Base-by-base conservation (phyloP, 495 filamentous ascomycete species). In the Aspergillus panamensis region DNA sequence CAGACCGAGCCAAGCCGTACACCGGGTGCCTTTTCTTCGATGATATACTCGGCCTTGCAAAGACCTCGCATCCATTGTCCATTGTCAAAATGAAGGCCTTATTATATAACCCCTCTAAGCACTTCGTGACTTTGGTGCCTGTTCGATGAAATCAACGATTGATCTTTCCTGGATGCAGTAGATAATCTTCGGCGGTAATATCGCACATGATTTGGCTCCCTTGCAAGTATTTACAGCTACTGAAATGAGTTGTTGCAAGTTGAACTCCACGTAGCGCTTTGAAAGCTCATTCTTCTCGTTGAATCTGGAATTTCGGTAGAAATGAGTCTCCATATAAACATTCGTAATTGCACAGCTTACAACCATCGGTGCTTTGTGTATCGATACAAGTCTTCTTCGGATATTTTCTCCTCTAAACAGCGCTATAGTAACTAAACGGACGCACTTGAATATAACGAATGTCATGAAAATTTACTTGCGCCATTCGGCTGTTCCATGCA, bases 21-120 rank as follows among this genome's bases (percentile, higher is more conserved):
- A 8, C 74, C 74, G 8, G 64, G 55, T 9, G 69, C 67, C 52
- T 76, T 77, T 32, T 76, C 72, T 53, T 63, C 64, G 47, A 77
- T 70, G 48, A 76, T 76, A 63, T 73, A 76, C 48, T 76, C 71
- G 2, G 71, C 69, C 43, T 73, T 53, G 69, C 71, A 60, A 75
- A 55, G 17, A 75, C 62, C 43, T 75, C 72, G 6, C 35, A 19
- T 16, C 72, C 71, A 60, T 75, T 74, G 40, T 75, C 68, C 71
- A 77, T 73, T 53, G 51, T 74, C 51, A 76, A 62, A 13, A 73
- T 57, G 39, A 70, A 76, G 0, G 65, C 68, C 57, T 65, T 65
- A 58, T 73, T 73, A 43, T 67, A 53, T 43, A 68, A 51, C 2
- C 73, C 73, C 59, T 76, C 70, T 4, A 44, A 33, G 59, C 66